These are phyloP conservation scores for Penicillium rolfsii DNA, from an alignment of 2,329 filamentous ascomycete species.

Conservation along the genomic window DNA sequence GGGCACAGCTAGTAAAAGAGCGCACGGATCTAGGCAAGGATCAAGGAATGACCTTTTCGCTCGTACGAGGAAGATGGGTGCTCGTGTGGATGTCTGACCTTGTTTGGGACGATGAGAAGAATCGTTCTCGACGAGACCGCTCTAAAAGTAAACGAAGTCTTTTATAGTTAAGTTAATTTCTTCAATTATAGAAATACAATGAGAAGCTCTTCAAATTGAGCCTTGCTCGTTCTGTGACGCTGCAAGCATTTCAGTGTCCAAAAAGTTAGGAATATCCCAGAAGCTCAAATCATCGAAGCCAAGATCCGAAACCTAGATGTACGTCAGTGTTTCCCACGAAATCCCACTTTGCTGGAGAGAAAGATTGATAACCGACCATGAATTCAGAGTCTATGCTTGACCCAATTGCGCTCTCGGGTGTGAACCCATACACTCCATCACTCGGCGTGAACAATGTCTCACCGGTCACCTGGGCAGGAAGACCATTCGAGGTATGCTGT, in stretches of 20 bases:
- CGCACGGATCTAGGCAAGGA: not conserved
- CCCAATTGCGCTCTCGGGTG: constrained; percentile 18
- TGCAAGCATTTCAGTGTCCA: not conserved
- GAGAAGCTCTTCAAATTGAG: not conserved
- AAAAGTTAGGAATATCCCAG: constrained; percentile 20
- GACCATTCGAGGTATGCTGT: constrained; percentile 11
- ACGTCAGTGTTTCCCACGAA: not conserved
- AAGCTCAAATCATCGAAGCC: constrained; percentile 19
- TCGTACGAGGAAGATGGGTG: not conserved
- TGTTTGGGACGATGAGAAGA: not conserved
- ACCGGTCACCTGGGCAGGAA: not conserved
- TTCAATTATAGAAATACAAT: not conserved
- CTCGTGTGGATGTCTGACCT: not conserved
- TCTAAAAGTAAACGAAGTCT: not conserved
- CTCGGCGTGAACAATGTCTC: not conserved
- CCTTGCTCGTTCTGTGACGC: not conserved
- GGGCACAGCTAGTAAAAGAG: not conserved
- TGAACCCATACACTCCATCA: constrained; percentile 14
- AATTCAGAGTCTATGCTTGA: constrained; percentile 19
- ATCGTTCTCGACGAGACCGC: not conserved
- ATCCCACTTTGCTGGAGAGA: not conserved
- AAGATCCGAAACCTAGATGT: constrained; percentile 12
- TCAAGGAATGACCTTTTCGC: not conserved
- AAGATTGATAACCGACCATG: constrained; percentile 5
- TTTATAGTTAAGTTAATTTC: too few relatives aligned